These are phyloP conservation scores for Eragrostis tef DNA, from an alignment of 202 grass and related monocot genomes.

Conservation along the genomic window DNA sequence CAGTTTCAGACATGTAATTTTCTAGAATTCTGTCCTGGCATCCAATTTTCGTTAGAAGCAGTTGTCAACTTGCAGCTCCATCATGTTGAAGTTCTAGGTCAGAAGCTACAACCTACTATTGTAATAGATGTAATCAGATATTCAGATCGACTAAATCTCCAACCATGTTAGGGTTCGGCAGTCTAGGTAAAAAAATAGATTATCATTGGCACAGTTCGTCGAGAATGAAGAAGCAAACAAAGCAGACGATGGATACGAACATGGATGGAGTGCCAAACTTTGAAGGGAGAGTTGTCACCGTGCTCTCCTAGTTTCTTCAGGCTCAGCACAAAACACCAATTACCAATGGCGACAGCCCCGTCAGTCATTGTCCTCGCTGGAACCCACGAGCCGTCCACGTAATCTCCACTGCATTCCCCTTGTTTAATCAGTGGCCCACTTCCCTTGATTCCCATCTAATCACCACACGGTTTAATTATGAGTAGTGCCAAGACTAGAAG, in stretches of 20 bases:
- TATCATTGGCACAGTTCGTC: not conserved
- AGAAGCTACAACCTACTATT: not conserved
- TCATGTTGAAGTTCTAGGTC: not conserved
- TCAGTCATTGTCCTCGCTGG: conserved; percentile 8
- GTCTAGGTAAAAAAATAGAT: not conserved
- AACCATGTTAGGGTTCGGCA: conserved; percentile 2
- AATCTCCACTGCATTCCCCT: not conserved
- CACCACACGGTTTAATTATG: not conserved
- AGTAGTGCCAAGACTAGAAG: not conserved
- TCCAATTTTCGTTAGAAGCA: not conserved
- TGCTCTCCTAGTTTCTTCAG: not conserved
- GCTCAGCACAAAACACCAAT: not conserved
- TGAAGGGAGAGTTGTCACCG: conserved; percentile 12
- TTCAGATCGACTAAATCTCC: not conserved
- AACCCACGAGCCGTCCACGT: conserved; percentile 1
- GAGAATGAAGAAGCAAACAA: not conserved
- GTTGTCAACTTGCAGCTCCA: not conserved
- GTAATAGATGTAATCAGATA: not conserved
- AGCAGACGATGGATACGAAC: conserved; percentile 1
- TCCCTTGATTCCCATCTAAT: not conserved
- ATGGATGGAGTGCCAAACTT: not conserved
- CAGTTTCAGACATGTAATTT: not conserved
- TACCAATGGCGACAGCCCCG: not conserved
- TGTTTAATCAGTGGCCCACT: not conserved
- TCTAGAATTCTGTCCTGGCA: not conserved